Evolutionary conservation across 768 basidiomycete species (phyloP).

Genomic region (Thelephora ganbajun): DNA sequence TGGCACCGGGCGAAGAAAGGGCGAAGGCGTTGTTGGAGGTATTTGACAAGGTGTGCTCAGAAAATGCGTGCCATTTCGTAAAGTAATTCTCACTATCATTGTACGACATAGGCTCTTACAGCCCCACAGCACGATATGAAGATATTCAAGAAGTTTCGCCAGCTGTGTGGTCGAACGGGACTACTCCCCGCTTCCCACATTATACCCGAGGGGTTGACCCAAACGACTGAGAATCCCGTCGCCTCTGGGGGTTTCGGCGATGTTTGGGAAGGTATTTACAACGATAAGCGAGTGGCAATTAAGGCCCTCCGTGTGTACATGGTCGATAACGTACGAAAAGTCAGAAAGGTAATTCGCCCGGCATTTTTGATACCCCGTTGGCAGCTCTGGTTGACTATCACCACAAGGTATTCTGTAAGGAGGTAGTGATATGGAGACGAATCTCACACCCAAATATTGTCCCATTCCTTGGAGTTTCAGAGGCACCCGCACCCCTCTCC

Average conservation of each 20-base stretch:
- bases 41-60: not conserved
- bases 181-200: not conserved
- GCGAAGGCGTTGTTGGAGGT: not conserved
- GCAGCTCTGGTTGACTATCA: no score
- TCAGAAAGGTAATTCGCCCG: no score
- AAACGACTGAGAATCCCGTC: not conserved
- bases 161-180: not conserved
- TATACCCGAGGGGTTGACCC: not conserved
- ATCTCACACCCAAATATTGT: no score
- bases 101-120: not conserved
- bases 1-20: no score
- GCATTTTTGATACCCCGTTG: no score
- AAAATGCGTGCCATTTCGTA: not conserved
- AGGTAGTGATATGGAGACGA: no score
- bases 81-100: not conserved
- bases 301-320: not conserved
- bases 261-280: not conserved
- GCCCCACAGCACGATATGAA: not conserved
- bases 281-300: not conserved
- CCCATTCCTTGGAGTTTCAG: no score
- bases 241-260: not conserved
- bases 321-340: not conserved
- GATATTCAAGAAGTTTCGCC: not conserved
- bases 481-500: no score
- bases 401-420: no score